These are phyloP conservation scores for Fagus sylvatica DNA, from an alignment of 306 rosid genomes.

Conservation along the genomic window DNA sequence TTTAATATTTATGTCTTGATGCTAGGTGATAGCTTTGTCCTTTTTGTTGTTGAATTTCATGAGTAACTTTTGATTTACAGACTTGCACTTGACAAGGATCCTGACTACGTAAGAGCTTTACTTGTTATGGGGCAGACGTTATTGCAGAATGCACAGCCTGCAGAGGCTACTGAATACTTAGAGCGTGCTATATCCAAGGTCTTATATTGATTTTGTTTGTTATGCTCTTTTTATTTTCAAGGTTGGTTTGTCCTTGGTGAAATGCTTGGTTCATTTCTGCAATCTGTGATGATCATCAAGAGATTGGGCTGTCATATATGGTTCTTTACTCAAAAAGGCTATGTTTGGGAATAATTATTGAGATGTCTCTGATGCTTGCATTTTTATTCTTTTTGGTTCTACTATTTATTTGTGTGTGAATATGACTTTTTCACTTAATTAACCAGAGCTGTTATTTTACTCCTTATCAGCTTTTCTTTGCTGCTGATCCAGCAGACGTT, in stretches of 20 bases:
- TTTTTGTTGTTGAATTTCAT: constrained; percentile 25
- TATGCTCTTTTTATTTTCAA: constrained; percentile 7
- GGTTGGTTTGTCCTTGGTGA: constrained; percentile 7
- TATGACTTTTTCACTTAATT: constrained; percentile 19
- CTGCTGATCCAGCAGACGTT: constrained; percentile 49
- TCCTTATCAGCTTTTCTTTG: constrained; percentile 59
- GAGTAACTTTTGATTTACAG: constrained; percentile 39
- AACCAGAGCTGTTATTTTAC: constrained; percentile 22
- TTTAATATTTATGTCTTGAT: neutral
- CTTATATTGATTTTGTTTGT: constrained; percentile 17
- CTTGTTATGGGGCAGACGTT: constrained; percentile 78
- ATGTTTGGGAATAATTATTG: neutral
- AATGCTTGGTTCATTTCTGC: neutral
- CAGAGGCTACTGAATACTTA: constrained; percentile 62
- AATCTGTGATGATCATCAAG: neutral
- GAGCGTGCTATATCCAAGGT: constrained; percentile 82
- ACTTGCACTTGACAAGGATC: constrained; percentile 83
- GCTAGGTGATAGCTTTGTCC: constrained; percentile 13
- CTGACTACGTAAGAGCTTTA: constrained; percentile 66
- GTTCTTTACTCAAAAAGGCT: neutral
- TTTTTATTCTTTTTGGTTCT: constrained; percentile 13
- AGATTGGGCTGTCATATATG: neutral
- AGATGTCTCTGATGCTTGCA: neutral
- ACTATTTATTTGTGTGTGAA: constrained; percentile 5
- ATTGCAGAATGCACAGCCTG: constrained; percentile 56